Conservation (phyloP, 257 asterid species). For the Solanum pennellii region DNA sequence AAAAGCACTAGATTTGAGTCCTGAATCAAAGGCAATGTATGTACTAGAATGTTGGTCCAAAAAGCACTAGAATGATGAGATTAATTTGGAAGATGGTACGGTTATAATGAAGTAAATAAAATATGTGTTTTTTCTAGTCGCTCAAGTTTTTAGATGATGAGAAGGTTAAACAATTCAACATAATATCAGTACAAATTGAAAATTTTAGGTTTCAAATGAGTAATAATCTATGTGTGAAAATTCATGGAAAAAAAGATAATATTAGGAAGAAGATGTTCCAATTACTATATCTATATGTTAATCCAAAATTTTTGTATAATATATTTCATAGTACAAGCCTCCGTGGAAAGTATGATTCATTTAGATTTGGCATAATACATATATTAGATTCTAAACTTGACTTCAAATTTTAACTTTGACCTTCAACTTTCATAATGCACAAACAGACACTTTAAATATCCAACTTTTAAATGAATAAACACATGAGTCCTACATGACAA, state of each 20-base stretch:
- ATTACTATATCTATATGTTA: background rate
- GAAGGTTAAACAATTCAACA: background rate
- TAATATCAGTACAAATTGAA: background rate
- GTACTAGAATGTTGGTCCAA: background rate
- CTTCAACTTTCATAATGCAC: too few species aligned
- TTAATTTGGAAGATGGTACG: background rate
- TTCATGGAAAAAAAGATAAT: background rate
- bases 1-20: background rate
- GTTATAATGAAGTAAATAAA: background rate
- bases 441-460: too few species aligned
- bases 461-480: too few species aligned
- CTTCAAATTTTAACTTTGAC: too few species aligned
- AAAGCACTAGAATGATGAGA: background rate
- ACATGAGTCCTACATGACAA: too few species aligned
- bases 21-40: background rate
- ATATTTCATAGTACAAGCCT: background rate
- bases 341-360: background rate
- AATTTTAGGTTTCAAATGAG: background rate
- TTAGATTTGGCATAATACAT: too few species aligned
- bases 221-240: background rate
- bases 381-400: too few species aligned
- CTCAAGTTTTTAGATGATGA: background rate
- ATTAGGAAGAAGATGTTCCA: background rate
- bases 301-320: background rate
- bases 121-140: background rate